Base-by-base conservation (phyloP, 2,329 filamentous ascomycete genomes). In the Colletotrichum lentis region DNA sequence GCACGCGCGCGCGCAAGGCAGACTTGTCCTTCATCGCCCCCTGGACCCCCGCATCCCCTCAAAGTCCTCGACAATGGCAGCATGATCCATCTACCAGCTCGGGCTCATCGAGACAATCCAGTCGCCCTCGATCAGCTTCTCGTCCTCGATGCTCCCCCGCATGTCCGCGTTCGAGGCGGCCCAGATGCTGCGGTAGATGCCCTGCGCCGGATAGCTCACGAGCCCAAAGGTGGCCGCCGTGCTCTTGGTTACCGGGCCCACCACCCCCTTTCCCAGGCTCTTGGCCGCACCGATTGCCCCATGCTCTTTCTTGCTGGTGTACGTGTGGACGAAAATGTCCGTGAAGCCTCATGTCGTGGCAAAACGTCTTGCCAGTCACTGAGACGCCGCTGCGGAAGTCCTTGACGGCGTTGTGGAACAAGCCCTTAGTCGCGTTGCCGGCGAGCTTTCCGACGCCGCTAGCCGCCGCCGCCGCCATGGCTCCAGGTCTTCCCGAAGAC, bases 381-480 rank as follows among this genome's bases (percentile, higher is more conserved):
- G 55, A 61, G 4, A 69, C 62, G 3, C 70, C 70, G 44, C 70
- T 71, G 27, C 67, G 67, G 16, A 71, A 69, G 10, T 53, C 69
- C 37, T 64, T 46, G 16, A 70, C 57, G 7, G 60, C 46, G 35
- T 64, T 57, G 54, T 69, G 70, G 4, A 91, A 90, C 0, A 88
- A 84, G 69, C 87, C 88, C 54, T 91, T 78, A 0, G 87, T 82
- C 35, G 88, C 86, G 44, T 84, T 85, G 8, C 62, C 60, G 18
- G 89, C 83, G 22, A 92, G 20, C 87, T 81, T 3, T 86, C 86
- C 69, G 86, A 86, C 0, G 84, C 83, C 2, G 88, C 85, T n/a
- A 72, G 72, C 14, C 75, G 74, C 2, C 69, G 72, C 10, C 73
- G 16, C 56, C 73, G 76, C 55, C 59, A 64, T 43, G 3, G 54